phyloP scores from a whole-genome alignment of 768 basidiomycete genomes.

The Gautieria morchelliformis region DNA sequence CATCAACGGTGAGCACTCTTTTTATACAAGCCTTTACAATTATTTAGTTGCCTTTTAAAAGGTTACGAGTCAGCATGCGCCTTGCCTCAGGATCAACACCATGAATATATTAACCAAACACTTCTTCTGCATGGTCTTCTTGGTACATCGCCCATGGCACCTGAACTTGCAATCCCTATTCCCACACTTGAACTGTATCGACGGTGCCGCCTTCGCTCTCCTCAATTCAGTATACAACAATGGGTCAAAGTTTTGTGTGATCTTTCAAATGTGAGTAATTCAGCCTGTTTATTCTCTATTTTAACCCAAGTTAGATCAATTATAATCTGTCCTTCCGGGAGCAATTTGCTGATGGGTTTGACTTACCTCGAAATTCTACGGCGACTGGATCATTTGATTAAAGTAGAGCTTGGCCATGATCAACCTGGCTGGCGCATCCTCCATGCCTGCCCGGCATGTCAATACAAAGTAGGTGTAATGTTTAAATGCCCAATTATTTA shows the following conservation, averaged over 20 bases:
- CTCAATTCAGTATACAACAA: slow-evolving; percentile 18
- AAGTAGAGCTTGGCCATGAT: slow-evolving; percentile 11
- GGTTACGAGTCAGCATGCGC: neutral
- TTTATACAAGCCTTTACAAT: too few relatives aligned
- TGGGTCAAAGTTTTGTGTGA: slow-evolving; percentile 21
- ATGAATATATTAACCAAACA: neutral
- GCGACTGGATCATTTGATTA: slow-evolving; percentile 10
- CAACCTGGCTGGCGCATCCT: slow-evolving; percentile 16
- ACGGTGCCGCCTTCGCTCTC: neutral
- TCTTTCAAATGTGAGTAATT: slow-evolving; percentile 11
- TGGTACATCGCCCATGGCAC: neutral
- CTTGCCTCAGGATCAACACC: neutral
- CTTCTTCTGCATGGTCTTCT: neutral
- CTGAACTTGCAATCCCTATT: neutral
- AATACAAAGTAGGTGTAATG: slow-evolving; percentile 10
- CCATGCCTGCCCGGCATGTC: slow-evolving; percentile 20
- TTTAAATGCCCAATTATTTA: neutral
- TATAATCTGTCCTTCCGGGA: slow-evolving; percentile 21
- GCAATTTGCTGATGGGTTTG: slow-evolving; percentile 19
- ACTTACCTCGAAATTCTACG: slow-evolving; percentile 19
- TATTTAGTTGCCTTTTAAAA: too few relatives aligned
- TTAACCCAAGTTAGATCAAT: slow-evolving; percentile 9
- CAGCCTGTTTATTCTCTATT: neutral
- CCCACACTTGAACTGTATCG: neutral
- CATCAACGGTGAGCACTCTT: neutral